A percentile compares a stretch with the other conserved stretches of the same genome.
Conservation (phyloP, 805 yeast genomes). For the Kodamaea restingae region DNA sequence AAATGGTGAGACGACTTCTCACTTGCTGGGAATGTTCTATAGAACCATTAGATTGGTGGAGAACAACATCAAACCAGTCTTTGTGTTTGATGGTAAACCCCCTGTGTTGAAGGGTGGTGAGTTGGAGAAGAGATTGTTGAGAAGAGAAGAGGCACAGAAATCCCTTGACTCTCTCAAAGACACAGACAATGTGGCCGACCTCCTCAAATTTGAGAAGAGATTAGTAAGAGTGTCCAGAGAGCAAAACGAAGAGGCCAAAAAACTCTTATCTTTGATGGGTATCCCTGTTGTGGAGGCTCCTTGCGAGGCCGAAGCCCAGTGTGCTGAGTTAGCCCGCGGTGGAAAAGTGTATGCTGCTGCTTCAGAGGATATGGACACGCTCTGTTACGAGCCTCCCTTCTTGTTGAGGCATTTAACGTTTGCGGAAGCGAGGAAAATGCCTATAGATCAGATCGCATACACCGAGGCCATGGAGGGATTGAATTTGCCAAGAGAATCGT, state of each 20-base stretch:
- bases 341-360: conserved; percentile 97
- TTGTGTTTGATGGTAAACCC: conserved; percentile 97
- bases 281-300: conserved; percentile 93
- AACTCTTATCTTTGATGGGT: conserved; percentile 82
- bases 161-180: conserved; percentile 73
- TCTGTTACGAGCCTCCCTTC: conserved; percentile 84
- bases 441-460: conserved; percentile 78
- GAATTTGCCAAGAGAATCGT: conserved; percentile 66
- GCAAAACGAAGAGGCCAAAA: conserved; percentile 92
- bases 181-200: conserved; percentile 73
- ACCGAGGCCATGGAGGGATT: conserved; percentile 69
- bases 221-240: conserved; percentile 84
- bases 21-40: conserved; percentile 94
- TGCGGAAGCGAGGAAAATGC: conserved; percentile 89
- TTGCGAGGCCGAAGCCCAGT: conserved; percentile 98
- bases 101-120: conserved; percentile 93
- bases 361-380: conserved; percentile 97
- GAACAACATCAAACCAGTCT: conserved; percentile 92
- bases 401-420: conserved; percentile 87
- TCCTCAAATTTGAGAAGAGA: conserved; percentile 75
- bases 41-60: conserved; percentile 87
- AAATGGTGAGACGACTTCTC: conserved; percentile 88
- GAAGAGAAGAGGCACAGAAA: conserved; percentile 79
- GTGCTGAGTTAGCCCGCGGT: conserved; percentile 84
- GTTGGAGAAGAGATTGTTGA: conserved; percentile 74